A percentile compares a stretch with the other conserved stretches of the same genome.
phyloP scores from a whole-genome alignment of 495 filamentous ascomycete genomes.

The Aspergillus diversus region DNA sequence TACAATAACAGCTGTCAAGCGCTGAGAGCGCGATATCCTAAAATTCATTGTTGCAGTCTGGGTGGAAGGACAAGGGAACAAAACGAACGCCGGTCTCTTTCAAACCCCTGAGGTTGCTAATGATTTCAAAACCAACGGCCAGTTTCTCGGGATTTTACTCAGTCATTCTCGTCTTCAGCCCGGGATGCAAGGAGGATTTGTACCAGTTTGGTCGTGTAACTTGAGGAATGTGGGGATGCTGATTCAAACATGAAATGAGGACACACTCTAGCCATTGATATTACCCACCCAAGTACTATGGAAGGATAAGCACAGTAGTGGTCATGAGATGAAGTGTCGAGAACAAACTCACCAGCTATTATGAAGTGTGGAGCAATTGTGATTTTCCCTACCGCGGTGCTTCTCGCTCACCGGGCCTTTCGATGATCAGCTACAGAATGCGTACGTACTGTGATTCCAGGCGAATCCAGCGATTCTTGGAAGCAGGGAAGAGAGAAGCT shows the following conservation, averaged over 20 bases:
- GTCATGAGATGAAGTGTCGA: background rate
- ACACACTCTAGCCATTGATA: background rate
- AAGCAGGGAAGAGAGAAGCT: background rate
- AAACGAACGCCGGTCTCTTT: background rate
- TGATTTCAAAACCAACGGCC: background rate
- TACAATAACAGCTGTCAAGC: constrained; percentile 49
- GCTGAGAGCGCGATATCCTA: constrained; percentile 40
- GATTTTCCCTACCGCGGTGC: constrained; percentile 5
- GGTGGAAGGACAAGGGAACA: background rate
- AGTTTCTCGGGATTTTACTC: background rate
- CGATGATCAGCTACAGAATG: background rate
- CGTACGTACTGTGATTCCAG: background rate
- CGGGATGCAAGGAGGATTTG: constrained; percentile 5
- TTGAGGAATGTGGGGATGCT: constrained; percentile 18
- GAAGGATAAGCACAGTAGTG: background rate
- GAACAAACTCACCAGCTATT: background rate
- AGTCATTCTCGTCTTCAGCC: background rate
- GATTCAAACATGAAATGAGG: background rate
- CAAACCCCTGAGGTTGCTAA: background rate
- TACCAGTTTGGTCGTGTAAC: constrained; percentile 12
- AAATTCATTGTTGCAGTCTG: constrained; percentile 28
- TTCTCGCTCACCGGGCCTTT: background rate
- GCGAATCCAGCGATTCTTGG: background rate
- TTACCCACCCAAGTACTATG: background rate
- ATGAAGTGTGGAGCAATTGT: background rate